Evolutionary conservation across 345 rosid genomes (phyloP).

Genomic region (Mangifera indica): DNA sequence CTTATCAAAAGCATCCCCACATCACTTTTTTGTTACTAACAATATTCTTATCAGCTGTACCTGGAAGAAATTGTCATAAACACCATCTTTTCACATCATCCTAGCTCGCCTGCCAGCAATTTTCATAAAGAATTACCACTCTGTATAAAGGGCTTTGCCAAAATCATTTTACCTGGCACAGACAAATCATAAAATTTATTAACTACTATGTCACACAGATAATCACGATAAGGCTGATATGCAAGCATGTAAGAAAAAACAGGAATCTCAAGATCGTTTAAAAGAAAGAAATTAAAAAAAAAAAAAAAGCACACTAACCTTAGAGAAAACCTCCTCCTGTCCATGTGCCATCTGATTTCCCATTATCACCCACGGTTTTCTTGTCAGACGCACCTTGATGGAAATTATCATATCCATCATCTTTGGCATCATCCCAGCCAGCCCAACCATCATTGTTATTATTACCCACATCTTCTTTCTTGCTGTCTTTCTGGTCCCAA

Average conservation of each 20-base stretch:
- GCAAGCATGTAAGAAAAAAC: background rate
- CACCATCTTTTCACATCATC: background rate
- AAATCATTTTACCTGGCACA: constrained; percentile 21
- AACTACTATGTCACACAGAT: background rate
- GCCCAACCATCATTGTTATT: constrained; percentile 69
- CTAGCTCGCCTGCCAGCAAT: constrained; percentile 7
- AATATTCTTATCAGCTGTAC: constrained; percentile 15
- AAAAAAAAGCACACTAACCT: constrained; percentile 31
- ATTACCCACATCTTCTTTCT: constrained; percentile 44
- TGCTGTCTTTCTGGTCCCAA: constrained; percentile 68
- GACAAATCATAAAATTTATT: background rate
- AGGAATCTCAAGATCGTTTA: background rate
- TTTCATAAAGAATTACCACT: background rate
- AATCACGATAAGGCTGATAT: background rate
- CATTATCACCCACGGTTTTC: constrained; percentile 52
- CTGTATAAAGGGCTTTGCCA: constrained; percentile 8
- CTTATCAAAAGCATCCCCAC: constrained; percentile 18
- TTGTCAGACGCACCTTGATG: constrained; percentile 53
- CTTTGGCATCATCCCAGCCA: constrained; percentile 91
- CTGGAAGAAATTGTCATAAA: constrained; percentile 13
- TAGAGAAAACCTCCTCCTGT: constrained; percentile 87
- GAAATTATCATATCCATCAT: constrained; percentile 61
- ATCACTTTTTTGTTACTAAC: constrained; percentile 9
- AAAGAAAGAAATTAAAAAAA: background rate
- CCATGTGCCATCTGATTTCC: constrained; percentile 76